phyloP scores from a whole-genome alignment of 1,284 basidiomycete genomes.

The Coniferiporia sulphurascens region DNA sequence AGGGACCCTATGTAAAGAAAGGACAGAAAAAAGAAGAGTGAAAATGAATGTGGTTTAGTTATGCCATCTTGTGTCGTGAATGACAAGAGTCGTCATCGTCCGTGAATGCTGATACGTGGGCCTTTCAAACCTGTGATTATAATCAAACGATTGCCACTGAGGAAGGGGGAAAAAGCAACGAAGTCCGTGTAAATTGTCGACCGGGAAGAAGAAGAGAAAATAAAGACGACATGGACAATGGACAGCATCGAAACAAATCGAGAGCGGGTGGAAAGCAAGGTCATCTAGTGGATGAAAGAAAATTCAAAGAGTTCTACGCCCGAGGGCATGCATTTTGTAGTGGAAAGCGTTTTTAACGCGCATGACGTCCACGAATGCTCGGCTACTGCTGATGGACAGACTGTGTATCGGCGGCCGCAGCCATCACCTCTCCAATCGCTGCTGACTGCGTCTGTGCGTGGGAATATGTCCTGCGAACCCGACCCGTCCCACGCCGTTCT shows the following conservation, averaged over 20 bases:
- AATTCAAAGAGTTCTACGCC: too few relatives aligned
- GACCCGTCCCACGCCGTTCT: not conserved
- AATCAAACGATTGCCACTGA: not conserved
- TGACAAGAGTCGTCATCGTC: slow-evolving; percentile 34
- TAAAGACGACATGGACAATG: too few relatives aligned
- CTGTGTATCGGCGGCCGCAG: too few relatives aligned
- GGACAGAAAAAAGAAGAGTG: slow-evolving; percentile 18
- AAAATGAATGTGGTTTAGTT: not conserved
- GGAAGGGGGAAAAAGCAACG: not conserved
- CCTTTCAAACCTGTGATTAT: not conserved
- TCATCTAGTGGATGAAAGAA: too few relatives aligned
- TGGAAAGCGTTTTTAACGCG: too few relatives aligned
- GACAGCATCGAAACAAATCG: too few relatives aligned
- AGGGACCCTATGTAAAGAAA: not conserved
- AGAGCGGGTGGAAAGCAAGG: too few relatives aligned
- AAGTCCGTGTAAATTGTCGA: not conserved
- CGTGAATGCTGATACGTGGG: slow-evolving; percentile 20
- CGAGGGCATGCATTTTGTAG: too few relatives aligned
- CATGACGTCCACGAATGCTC: too few relatives aligned
- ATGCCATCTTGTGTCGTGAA: slow-evolving; percentile 41
- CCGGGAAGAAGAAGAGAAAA: too few relatives aligned
- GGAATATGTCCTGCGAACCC: not conserved
- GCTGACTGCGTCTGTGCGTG: not conserved
- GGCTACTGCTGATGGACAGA: too few relatives aligned
- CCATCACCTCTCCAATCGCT: not conserved